Evolutionary conservation across 2,329 filamentous ascomycete genomes (phyloP).

Genomic region (Chaetomium strumarium): DNA sequence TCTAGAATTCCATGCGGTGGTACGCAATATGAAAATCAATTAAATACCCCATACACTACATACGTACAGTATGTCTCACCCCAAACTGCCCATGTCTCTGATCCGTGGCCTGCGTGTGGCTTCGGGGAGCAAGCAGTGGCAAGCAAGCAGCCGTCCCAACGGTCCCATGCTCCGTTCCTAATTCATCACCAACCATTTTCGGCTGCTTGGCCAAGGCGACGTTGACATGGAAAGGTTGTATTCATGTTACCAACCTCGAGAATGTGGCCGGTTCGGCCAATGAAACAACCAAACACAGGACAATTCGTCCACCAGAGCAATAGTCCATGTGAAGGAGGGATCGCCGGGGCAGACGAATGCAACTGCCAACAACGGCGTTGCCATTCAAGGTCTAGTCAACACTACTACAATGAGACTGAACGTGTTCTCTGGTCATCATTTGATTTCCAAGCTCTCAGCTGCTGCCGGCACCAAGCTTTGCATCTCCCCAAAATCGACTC

Average conservation of each 20-base stretch:
- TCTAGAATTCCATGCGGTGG: background rate
- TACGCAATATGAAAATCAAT: constrained; percentile 3
- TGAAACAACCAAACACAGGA: constrained; percentile 2
- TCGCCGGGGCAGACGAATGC: constrained; percentile 1
- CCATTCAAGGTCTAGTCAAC: too few species aligned
- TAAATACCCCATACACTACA: background rate
- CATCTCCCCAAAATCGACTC: background rate
- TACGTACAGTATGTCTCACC: constrained; percentile 1
- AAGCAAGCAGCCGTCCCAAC: background rate
- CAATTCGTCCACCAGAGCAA: background rate
- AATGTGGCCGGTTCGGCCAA: constrained; percentile 17
- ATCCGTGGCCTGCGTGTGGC: background rate
- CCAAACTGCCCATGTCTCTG: background rate
- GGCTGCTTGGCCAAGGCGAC: background rate
- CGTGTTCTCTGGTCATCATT: too few species aligned
- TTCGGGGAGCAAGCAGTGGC: background rate
- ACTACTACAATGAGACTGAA: too few species aligned
- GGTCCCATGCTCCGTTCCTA: constrained; percentile 16
- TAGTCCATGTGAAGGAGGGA: background rate
- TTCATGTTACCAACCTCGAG: background rate
- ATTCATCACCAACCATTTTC: constrained; percentile 9
- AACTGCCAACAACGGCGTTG: too few species aligned
- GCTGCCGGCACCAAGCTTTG: background rate
- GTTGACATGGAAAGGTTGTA: background rate
- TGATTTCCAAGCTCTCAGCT: background rate